Evolutionary conservation across 2,329 filamentous ascomycete genomes (phyloP), one percentile per base, ranked within the genome.

Genomic region (Ilyonectria mors-panacis): DNA sequence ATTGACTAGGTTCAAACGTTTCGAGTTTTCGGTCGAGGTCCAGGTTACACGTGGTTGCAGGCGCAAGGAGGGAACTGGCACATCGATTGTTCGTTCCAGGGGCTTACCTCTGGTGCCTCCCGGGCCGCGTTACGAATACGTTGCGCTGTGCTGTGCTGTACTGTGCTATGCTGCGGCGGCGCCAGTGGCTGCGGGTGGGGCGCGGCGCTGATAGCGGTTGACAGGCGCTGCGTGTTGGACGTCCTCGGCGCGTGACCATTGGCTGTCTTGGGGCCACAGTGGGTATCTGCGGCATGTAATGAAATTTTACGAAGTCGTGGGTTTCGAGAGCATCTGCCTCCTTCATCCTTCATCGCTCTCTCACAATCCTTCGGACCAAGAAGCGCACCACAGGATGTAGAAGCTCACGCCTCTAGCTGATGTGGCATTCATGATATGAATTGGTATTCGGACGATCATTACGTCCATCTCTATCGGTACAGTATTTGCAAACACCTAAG

Each of bases 251-350:
- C 55, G 51, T 68, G 65, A 35, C 62, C 26, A 75, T 75, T 75
- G 73, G 73, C 65, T 68, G 56, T 12, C 26, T 55, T 56, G 35
- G 17, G 59, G 39, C 33, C 26, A 55, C 19, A 53, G 71, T 71
- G 73, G 73, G 62, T n/a, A 54, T 51, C 33, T 59, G 28, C 30
- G 56, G 45, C 47, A 59, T 51, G 68, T 56, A 60, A 42, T 62
- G 66, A 73, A 75, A 73, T 73, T 75, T 75, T 63, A 64, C 42
- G 48, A 10, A n/a, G 39, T 51, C n/a, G 42, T 28, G 37, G 44
- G 23, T 13, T 37, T 65, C n/a, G 23, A 50, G 9, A 63, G 33
- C 55, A 42, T 48, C 65, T 19, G 13, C 45, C 63, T 66, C 62
- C 51, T 66, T 66, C 53, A 57, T 55, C 19, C 60, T 45, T 61